Percentiles rank a stretch among this genome's conserved stretches.
These are phyloP conservation scores for Akanthomyces lecanii DNA, from an alignment of 2,329 filamentous ascomycete genomes.

Conservation along the genomic window DNA sequence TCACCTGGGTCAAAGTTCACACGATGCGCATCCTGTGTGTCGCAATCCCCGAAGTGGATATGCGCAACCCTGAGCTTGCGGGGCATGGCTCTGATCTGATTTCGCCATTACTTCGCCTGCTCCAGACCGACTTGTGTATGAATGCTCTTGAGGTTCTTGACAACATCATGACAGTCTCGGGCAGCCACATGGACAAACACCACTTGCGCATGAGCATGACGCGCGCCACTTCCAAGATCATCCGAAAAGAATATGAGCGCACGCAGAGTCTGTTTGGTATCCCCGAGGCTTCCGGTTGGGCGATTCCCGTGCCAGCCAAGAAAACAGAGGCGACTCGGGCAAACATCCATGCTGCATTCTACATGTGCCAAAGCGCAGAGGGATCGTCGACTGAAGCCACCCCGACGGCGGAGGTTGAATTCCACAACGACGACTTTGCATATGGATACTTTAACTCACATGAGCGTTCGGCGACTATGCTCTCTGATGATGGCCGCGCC, in stretches of 20 bases:
- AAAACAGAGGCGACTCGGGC: constrained; percentile 81
- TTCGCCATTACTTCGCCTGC: constrained; percentile 79
- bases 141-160: constrained; percentile 89
- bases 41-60: constrained; percentile 84
- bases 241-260: constrained; percentile 90
- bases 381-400: constrained; percentile 55
- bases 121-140: constrained; percentile 92
- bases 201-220: constrained; percentile 99
- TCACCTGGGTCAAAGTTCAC: constrained; percentile 86
- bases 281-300: constrained; percentile 93
- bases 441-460: constrained; percentile 70
- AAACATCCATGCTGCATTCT: constrained; percentile 95
- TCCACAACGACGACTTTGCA: constrained; percentile 83
- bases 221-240: constrained; percentile 74
- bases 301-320: constrained; percentile 85
- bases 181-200: constrained; percentile 87
- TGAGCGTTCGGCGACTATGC: constrained; percentile 84
- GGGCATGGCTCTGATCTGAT: constrained; percentile 92
- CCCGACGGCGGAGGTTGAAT: constrained; percentile 82
- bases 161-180: constrained; percentile 90
- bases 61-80: constrained; percentile 85
- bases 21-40: constrained; percentile 86
- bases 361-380: constrained; percentile 75
- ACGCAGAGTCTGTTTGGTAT: constrained; percentile 96
- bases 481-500: constrained; percentile 74